Evolutionary conservation across 192 early-diverging fungal genomes (phyloP), one percentile per base, ranked within the genome.

Genomic region (Rhizophagus prolifer): DNA sequence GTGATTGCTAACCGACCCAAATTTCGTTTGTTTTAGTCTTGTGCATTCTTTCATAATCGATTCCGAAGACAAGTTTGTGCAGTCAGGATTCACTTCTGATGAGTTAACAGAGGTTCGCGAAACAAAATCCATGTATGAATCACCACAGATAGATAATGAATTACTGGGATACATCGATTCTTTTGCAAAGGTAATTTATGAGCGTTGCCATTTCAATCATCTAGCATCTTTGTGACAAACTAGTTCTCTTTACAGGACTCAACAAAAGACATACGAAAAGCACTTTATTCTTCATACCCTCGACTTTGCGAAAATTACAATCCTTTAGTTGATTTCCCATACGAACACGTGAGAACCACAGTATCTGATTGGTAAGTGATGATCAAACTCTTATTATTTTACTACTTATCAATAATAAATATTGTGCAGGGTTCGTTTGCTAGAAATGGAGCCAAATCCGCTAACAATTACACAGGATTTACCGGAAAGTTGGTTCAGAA

Each of bases 341-440:
- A 69, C 12, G 70, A 72, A 58, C 70, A 72, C 25, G 70, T 72
- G 47, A 72, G 70, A 41, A 72, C 70, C 13, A 72, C 70, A 72
- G 70, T 72, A 2, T 28, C 70, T 72, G 70, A 72, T 72, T 72
- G 70, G 70, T 31, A 31, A 31, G 31, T 31, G 31, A 31, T 31
- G 31, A n/a, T n/a, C n/a, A n/a, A 31, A 31, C 31, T 31, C 31
- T 31, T 31, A 31, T 31, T 31, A 31, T 31, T 1, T 31, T 31
- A 31, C 31, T 31, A 31, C 31, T 31, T 31, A 31, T 31, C 31
- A 31, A 31, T 31, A 31, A 31, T 31, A 31, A 72, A 58, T 58
- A 54, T 50, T 72, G 2, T 47, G 3, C 41, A 72, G 70, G 70
- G 70, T 72, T 21, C 70, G 47, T 23, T 31, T 72, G 25, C n/a